A percentile compares a stretch with the other conserved stretches of the same genome.
These are phyloP conservation scores for Fusarium zealandicum DNA, from an alignment of 2,329 filamentous ascomycete genomes.

Conservation along the genomic window DNA sequence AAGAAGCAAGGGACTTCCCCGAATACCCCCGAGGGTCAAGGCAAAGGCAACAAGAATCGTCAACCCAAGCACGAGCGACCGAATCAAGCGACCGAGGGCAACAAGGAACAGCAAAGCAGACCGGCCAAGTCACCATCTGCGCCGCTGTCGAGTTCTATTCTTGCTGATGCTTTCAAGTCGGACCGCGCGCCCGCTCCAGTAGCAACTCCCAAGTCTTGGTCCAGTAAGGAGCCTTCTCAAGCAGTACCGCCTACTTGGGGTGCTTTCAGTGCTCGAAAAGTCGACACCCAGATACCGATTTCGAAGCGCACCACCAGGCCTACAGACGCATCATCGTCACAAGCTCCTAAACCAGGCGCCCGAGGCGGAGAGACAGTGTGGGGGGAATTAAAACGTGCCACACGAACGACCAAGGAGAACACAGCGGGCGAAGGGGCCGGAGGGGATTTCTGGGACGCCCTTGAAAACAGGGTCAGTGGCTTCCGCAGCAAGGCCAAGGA, in stretches of 20 bases:
- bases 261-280: slow-evolving; percentile 33
- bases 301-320: background rate
- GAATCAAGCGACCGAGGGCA: slow-evolving; percentile 2
- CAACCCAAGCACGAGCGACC: background rate
- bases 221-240: slow-evolving; percentile 18
- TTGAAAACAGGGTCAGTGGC: slow-evolving; percentile 35
- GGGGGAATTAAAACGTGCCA: slow-evolving; percentile 37
- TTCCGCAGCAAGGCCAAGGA: slow-evolving; percentile 21
- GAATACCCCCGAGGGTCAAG: background rate
- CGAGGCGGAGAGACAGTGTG: slow-evolving; percentile 24
- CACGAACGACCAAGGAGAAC: slow-evolving; percentile 10
- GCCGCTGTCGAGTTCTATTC: slow-evolving; percentile 40
- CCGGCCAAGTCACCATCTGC: slow-evolving; percentile 1
- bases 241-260: slow-evolving; percentile 30
- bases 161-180: slow-evolving; percentile 46
- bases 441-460: slow-evolving; percentile 35
- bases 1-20: slow-evolving; percentile 1
- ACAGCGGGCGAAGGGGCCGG: background rate
- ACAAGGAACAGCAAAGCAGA: slow-evolving; percentile 6
- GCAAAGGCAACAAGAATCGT: slow-evolving; percentile 1
- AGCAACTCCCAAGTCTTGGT: slow-evolving; percentile 40
- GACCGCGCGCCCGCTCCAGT: slow-evolving; percentile 38
- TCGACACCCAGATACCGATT: slow-evolving; percentile 32
- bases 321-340: background rate
- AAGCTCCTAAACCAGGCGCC: background rate